Evolutionary conservation across 345 rosid genomes (phyloP), one percentile per base, ranked within the genome.

Genomic region (Brassica carinata): DNA sequence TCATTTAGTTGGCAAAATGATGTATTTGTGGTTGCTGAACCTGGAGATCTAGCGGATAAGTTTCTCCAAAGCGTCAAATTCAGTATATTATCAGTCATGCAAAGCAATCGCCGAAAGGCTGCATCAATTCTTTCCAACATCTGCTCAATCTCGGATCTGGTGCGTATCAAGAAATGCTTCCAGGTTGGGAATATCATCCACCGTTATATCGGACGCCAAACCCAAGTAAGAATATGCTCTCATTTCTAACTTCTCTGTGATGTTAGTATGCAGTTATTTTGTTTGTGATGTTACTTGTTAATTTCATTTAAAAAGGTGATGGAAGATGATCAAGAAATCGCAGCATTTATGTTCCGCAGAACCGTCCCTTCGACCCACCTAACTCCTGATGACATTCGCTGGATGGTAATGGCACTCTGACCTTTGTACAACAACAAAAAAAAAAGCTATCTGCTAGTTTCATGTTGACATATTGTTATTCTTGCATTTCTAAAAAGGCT

Each of bases 21-120:
- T 78, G 99, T 96, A 14, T 92, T 93, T 85, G 99, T 93, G 77
- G 98, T 96, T 63, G 97, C 97, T 72, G 99, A 96, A 84, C 99
- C 99, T 73, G 99, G 99, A 77, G 99, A 90, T 73, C 93, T 88
- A 38, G 97, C 98, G 0, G 93, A 90, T 72, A 93, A 87, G 85
- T 96, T 96, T 82, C 89, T 96, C 19, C 98, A 83, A 72, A 89
- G 87, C 66, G 94, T 93, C 36, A 96, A 96, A 86, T 57, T 86
- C 85, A 93, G 95, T 85, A 85, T 90, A 80, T 79, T 90, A 71
- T 87, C 98, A 10, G 81, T 87, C 79, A 83, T 83, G 81, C 88
- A 75, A 74, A 86, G 85, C 72, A 84, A 79, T 70, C 88, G 83
- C 73, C 85, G 81, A 71, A 93, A 86, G 81, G 85, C 75, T 59